Conservation (phyloP, 192 early-diverging fungal genomes). For the Umbelopsis vinacea region DNA sequence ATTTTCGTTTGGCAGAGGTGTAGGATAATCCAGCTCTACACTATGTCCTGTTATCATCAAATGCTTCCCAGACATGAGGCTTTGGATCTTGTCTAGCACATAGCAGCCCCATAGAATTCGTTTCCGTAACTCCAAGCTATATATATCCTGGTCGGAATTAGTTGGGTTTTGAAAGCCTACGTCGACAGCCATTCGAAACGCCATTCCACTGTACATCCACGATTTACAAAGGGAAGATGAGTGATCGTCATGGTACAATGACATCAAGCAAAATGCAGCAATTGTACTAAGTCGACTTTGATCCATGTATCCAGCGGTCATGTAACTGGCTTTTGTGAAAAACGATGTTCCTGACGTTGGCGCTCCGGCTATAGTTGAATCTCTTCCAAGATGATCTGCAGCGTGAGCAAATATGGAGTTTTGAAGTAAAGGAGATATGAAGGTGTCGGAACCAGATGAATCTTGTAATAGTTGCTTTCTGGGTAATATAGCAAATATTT, state of each 20-base stretch:
- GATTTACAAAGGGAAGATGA: background rate
- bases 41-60: constrained; percentile 27
- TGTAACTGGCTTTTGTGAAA: constrained; percentile 27
- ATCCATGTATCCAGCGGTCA: constrained; percentile 27
- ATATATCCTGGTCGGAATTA: background rate
- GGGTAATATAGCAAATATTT: background rate
- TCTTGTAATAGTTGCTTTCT: background rate
- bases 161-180: constrained; percentile 8
- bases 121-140: constrained; percentile 38
- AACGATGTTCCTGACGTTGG: background rate
- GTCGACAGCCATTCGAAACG: constrained; percentile 39
- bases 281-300: constrained; percentile 27
- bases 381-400: background rate
- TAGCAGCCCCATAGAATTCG: constrained; percentile 42
- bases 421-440: constrained; percentile 8
- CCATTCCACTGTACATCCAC: constrained; percentile 44
- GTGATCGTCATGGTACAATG: constrained; percentile 24
- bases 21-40: constrained; percentile 34
- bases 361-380: background rate
- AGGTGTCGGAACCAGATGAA: background rate
- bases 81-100: constrained; percentile 35
- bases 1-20: constrained; percentile 34
- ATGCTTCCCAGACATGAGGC: constrained; percentile 32
- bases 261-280: constrained; percentile 28
- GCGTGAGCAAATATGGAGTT: constrained; percentile 22